phyloP scores from a whole-genome alignment of 768 basidiomycete genomes.

The Leucogyrophana mollusca region DNA sequence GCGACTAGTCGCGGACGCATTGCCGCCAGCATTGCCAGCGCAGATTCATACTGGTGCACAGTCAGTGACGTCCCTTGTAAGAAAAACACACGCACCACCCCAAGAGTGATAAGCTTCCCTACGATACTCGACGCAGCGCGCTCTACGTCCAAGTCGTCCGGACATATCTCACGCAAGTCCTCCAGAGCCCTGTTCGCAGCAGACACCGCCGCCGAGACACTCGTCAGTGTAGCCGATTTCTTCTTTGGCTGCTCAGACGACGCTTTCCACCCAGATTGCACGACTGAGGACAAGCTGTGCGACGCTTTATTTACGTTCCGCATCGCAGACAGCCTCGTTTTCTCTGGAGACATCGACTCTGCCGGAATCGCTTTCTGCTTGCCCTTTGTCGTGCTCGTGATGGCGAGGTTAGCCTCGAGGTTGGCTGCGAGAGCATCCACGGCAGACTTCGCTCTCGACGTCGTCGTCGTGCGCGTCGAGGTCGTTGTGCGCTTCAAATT shows the following conservation, averaged over 20 bases:
- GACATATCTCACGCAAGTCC: conserved; percentile 43
- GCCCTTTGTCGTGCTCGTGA: conserved; percentile 27
- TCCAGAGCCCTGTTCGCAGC: conserved; percentile 44
- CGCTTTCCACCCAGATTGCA: conserved; percentile 64
- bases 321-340: conserved; percentile 51
- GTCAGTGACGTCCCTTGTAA: not conserved
- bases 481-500: too few species aligned
- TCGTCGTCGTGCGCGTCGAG: too few species aligned
- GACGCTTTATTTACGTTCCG: conserved; percentile 60
- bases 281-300: conserved; percentile 49
- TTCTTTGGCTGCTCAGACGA: conserved; percentile 22
- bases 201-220: conserved; percentile 28
- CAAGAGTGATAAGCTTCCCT: conserved; percentile 64
- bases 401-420: conserved; percentile 22
- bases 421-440: conserved; percentile 31
- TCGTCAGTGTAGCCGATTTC: conserved; percentile 29
- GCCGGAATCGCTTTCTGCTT: conserved; percentile 19
- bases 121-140: conserved; percentile 66
- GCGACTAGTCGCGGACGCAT: conserved; percentile 43
- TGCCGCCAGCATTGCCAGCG: conserved; percentile 42
- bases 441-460: conserved; percentile 2
- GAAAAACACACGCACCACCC: conserved; percentile 55
- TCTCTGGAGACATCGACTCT: conserved; percentile 23
- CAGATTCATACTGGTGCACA: conserved; percentile 49
- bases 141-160: conserved; percentile 64